These are phyloP conservation scores for Pyrenophora teres DNA, from an alignment of 2,329 filamentous ascomycete species.

Conservation along the genomic window DNA sequence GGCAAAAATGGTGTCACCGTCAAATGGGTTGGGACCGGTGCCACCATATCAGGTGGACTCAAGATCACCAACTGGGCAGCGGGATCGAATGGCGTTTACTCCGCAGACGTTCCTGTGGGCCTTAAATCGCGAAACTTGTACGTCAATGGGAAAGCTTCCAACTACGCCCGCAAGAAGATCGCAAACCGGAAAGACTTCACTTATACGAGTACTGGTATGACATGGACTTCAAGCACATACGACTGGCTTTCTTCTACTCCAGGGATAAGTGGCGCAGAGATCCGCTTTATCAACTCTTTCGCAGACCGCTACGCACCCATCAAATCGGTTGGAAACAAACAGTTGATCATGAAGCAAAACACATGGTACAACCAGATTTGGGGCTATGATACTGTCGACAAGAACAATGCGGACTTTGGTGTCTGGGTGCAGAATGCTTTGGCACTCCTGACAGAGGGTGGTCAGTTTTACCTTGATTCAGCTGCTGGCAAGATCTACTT, in stretches of 20 bases:
- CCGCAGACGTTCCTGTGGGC: slow-evolving; percentile 12
- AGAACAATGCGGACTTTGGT: slow-evolving; percentile 21
- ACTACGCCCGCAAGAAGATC: slow-evolving; percentile 20
- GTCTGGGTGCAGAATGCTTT: slow-evolving; percentile 24
- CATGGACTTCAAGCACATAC: slow-evolving; percentile 13
- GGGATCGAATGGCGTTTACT: slow-evolving; percentile 16
- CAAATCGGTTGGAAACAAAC: slow-evolving; percentile 11
- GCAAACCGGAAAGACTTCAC: slow-evolving; percentile 18
- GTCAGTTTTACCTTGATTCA: slow-evolving; percentile 21
- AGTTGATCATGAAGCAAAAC: slow-evolving; percentile 20
- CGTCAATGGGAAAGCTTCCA: slow-evolving; percentile 21
- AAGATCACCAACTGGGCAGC: slow-evolving; percentile 16
- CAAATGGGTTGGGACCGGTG: slow-evolving; percentile 15
- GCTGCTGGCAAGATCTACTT: slow-evolving; percentile 19
- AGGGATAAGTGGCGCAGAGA: slow-evolving; percentile 15
- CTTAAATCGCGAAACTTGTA: slow-evolving; percentile 19
- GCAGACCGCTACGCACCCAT: slow-evolving; percentile 19
- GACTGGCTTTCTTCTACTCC: slow-evolving; percentile 21
- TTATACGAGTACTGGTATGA: slow-evolving; percentile 15
- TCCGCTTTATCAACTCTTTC: slow-evolving; percentile 24
- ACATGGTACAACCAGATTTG: slow-evolving; percentile 19
- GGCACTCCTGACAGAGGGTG: slow-evolving; percentile 18
- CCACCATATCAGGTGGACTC: slow-evolving; percentile 13
- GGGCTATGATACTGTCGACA: slow-evolving; percentile 19
- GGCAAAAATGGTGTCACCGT: slow-evolving; percentile 16